Conservation (phyloP, 139 green algal species). For the Eudorina sp. region DNA sequence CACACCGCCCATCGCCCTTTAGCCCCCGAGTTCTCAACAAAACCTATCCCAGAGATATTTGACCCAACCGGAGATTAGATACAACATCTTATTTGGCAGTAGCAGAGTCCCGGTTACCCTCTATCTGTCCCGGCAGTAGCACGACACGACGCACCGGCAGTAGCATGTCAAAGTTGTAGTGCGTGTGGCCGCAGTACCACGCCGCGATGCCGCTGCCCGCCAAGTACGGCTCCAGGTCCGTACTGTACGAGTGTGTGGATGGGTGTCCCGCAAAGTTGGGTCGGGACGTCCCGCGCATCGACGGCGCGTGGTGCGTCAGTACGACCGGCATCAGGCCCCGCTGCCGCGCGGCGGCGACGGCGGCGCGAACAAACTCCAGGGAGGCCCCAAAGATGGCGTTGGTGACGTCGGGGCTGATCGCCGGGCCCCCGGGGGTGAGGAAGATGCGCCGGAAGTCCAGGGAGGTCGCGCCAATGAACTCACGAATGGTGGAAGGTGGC, state of each 20-base stretch:
- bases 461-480: slow-evolving; percentile 38
- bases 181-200: slow-evolving; percentile 48
- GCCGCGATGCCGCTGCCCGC: not conserved
- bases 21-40: too few species aligned
- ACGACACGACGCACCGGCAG: slow-evolving; percentile 25
- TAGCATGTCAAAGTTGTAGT: slow-evolving; percentile 39
- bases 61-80: too few species aligned
- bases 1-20: too few species aligned
- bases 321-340: slow-evolving; percentile 6
- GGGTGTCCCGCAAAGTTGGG: slow-evolving; percentile 39
- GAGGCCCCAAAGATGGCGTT: not conserved
- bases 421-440: not conserved
- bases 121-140: too few species aligned
- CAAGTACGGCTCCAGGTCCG: slow-evolving; percentile 17
- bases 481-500: not conserved
- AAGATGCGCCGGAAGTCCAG: slow-evolving; percentile 46
- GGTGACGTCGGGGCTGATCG: slow-evolving; percentile 15
- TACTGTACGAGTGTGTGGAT: slow-evolving; percentile 36
- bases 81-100: too few species aligned
- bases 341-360: not conserved
- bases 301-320: slow-evolving; percentile 38
- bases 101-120: too few species aligned
- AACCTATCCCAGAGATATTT: too few species aligned
- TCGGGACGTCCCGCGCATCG: slow-evolving; percentile 21
- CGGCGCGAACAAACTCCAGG: not conserved